Percentiles rank a stretch among this genome's conserved stretches.
These are phyloP conservation scores for Neurospora sp. DNA, from an alignment of 495 filamentous ascomycete species.

Conservation along the genomic window DNA sequence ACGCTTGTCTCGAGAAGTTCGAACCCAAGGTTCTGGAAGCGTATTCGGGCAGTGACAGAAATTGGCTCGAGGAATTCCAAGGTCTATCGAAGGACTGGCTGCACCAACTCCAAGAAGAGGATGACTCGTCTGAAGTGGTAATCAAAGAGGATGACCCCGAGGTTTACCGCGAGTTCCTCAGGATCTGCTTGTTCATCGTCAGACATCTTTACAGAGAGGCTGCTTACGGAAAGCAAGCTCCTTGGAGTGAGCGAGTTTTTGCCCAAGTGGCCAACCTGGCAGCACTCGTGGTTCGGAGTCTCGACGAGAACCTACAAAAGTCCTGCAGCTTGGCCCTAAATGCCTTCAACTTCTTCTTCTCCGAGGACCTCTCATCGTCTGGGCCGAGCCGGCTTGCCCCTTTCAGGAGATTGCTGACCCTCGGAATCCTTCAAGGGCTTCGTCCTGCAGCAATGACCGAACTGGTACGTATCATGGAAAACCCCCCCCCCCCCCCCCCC, in stretches of 20 bases:
- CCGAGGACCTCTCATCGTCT: not conserved
- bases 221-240: not conserved
- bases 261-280: conserved; percentile 21
- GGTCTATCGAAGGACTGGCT: conserved; percentile 13
- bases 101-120: not conserved
- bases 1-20: conserved; percentile 17
- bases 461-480: conserved; percentile 20
- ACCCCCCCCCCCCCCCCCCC: too few relatives aligned
- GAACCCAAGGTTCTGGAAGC: conserved; percentile 1
- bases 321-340: conserved; percentile 17
- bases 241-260: conserved; percentile 17
- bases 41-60: conserved; percentile 2
- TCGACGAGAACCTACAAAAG: conserved; percentile 17
- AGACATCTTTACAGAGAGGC: conserved; percentile 14
- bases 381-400: not conserved
- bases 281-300: conserved; percentile 15
- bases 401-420: conserved; percentile 17
- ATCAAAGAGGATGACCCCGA: conserved; percentile 11
- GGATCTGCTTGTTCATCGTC: conserved; percentile 13
- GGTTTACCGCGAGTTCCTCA: conserved; percentile 18
- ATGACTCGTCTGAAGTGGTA: not conserved
- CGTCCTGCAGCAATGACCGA: conserved; percentile 25
- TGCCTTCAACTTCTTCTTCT: conserved; percentile 26
- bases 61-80: conserved; percentile 16
- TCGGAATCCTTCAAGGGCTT: conserved; percentile 36